phyloP scores from a whole-genome alignment of 2,329 filamentous ascomycete species.

The Neonectria sp. region DNA sequence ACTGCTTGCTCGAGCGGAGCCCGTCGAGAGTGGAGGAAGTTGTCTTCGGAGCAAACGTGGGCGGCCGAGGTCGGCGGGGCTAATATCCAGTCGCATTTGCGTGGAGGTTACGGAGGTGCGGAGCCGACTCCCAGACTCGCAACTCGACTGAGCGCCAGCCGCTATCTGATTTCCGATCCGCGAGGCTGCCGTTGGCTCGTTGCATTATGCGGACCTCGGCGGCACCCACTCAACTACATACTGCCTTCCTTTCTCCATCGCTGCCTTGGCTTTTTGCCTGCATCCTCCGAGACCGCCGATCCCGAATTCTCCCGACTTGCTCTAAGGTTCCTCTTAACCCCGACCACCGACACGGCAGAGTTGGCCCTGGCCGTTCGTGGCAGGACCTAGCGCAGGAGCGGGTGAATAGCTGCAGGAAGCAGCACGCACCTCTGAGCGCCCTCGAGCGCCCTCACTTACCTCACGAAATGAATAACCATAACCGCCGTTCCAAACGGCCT shows the following conservation, averaged over 20 bases:
- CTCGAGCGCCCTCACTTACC: slow-evolving; percentile 36
- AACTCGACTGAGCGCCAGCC: slow-evolving; percentile 30
- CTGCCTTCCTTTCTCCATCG: slow-evolving; percentile 12
- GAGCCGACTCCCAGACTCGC: slow-evolving; percentile 35
- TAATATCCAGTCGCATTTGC: slow-evolving; percentile 32
- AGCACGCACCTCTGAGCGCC: slow-evolving; percentile 11
- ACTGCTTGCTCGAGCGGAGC: slow-evolving; percentile 44
- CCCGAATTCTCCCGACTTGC: slow-evolving; percentile 40
- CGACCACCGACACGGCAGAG: slow-evolving; percentile 27
- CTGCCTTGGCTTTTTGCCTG: slow-evolving; percentile 21
- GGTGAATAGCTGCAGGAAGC: slow-evolving; percentile 41
- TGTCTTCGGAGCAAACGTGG: slow-evolving; percentile 29
- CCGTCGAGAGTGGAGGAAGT: slow-evolving; percentile 36
- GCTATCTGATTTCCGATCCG: slow-evolving; percentile 40
- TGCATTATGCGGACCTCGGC: slow-evolving; percentile 26
- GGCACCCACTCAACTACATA: slow-evolving; percentile 15
- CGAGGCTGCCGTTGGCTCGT: slow-evolving; percentile 30
- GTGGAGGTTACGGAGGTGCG: slow-evolving; percentile 36
- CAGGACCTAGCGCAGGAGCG: slow-evolving; percentile 41
- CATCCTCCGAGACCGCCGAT: slow-evolving; percentile 33
- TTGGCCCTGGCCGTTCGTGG: slow-evolving; percentile 35
- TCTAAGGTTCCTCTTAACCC: slow-evolving; percentile 32
- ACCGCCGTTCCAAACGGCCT: slow-evolving; percentile 25
- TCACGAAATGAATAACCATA: slow-evolving; percentile 45
- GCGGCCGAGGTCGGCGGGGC: slow-evolving; percentile 44